Base-by-base conservation (phyloP, 768 basidiomycete genomes). In the Suillus bovinus region DNA sequence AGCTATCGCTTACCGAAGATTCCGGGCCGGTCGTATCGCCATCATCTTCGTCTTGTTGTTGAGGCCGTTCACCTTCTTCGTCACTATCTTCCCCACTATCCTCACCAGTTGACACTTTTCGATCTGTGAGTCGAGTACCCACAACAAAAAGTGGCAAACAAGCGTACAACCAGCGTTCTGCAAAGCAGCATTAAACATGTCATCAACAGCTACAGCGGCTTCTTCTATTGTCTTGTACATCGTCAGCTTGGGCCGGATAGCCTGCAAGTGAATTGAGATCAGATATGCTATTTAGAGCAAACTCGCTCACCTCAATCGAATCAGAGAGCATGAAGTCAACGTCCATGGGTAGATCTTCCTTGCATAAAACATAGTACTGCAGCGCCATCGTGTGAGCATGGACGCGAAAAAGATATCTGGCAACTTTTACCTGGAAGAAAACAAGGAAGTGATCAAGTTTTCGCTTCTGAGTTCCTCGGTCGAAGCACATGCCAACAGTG, bases 401-500 rank as follows among this genome's bases (percentile, higher is more conserved):
- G 52, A 10, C 58, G 58, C 16, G 11, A 33, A 46, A 13, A 22
- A 63, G 16, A 41, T 13, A 29, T n/a, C 39, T 49, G 36, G 53
- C 22, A 22, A 34, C 34, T 27, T 42, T 71, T 68, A 94, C 94
- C 84, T 99, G 94, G 76, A 99, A 98, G 78, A 97, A 95, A 16
- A 85, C 81, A 66, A 99, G 77, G 72, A 97, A 96, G 68, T 88
- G 90, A 76, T 99, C 97, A 27, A 99, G 78, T 72, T 96, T 98
- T 80, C 90, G 90, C 75, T 88, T 93, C 72, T 94, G 91, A 5
- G 90, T 87, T 1, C 96, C 97, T 44, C 89, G 87, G 74, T 98
- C 96, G 75, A 99, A 99, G 77, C 96, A 99, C 84, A 96, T 93
- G 22, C 96, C 97, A 72, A 94, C 96, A 0, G 96, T 94, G 75